These are phyloP conservation scores for Scheffersomyces lignosus DNA, from an alignment of 805 yeast species.

Conservation along the genomic window DNA sequence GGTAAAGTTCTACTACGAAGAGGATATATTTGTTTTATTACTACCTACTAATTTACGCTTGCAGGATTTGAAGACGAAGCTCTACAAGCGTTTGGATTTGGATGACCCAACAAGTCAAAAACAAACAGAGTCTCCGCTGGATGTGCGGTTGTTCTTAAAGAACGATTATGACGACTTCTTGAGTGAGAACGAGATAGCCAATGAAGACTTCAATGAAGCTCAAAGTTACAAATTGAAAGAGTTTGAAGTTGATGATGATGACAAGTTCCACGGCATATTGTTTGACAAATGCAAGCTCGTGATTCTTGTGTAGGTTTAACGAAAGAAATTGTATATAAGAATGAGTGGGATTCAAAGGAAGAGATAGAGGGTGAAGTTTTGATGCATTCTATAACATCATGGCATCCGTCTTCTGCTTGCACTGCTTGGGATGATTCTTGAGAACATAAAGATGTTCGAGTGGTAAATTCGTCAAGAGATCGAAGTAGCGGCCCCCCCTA, in stretches of 20 bases:
- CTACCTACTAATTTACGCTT: slow-evolving; percentile 49
- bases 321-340: too few species aligned
- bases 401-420: too few species aligned
- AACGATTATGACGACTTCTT: slow-evolving; percentile 43
- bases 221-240: slow-evolving; percentile 27
- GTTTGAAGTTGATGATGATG: slow-evolving; percentile 41
- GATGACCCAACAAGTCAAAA: slow-evolving; percentile 23
- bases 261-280: slow-evolving; percentile 37
- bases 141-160: slow-evolving; percentile 38
- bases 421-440: too few species aligned
- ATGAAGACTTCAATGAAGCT: slow-evolving; percentile 25
- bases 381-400: too few species aligned
- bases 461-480: too few species aligned
- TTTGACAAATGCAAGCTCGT: slow-evolving; percentile 46
- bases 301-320: slow-evolving; percentile 16
- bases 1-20: slow-evolving; percentile 74
- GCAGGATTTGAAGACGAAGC: slow-evolving; percentile 50
- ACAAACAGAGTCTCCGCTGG: too few species aligned
- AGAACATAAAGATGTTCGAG: too few species aligned
- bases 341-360: too few species aligned
- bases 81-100: slow-evolving; percentile 48
- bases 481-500: too few species aligned
- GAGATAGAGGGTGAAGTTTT: too few species aligned
- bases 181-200: slow-evolving; percentile 27
- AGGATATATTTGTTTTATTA: slow-evolving; percentile 75